These are phyloP conservation scores for Podosphaera xanthii DNA, from an alignment of 2,329 filamentous ascomycete genomes.

Conservation along the genomic window DNA sequence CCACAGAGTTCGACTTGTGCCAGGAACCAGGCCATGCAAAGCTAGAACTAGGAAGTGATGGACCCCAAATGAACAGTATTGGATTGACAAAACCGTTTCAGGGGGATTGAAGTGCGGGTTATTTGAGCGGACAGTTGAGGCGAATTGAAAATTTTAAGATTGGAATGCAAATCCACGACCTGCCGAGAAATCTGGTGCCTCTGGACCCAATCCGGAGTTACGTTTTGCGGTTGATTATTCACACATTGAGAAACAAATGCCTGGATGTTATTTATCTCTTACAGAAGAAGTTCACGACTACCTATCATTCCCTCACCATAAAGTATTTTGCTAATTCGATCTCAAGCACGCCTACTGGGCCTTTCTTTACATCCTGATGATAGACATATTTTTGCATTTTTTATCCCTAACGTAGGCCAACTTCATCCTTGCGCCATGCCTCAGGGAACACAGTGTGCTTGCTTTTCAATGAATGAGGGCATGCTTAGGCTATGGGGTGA, in stretches of 20 bases:
- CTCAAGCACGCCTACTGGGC: too few species aligned
- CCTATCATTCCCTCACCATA: not conserved
- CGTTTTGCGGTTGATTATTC: not conserved
- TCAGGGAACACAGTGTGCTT: not conserved
- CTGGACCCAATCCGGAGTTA: not conserved
- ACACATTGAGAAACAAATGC: not conserved
- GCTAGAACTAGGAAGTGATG: not conserved
- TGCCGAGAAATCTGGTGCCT: not conserved
- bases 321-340: too few species aligned
- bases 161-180: not conserved
- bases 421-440: too few species aligned
- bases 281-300: slow-evolving; percentile 1
- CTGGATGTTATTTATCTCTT: not conserved
- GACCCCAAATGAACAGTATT: not conserved
- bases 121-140: too few species aligned
- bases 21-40: not conserved
- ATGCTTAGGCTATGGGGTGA: not conserved
- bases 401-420: not conserved
- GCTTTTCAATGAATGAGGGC: not conserved
- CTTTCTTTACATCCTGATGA: not conserved
- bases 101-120: too few species aligned
- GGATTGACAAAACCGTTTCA: too few species aligned
- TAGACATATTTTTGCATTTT: not conserved
- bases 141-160: not conserved
- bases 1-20: not conserved